Base-by-base conservation (phyloP, 305 asterid species). In the Fraxinus albicans region DNA sequence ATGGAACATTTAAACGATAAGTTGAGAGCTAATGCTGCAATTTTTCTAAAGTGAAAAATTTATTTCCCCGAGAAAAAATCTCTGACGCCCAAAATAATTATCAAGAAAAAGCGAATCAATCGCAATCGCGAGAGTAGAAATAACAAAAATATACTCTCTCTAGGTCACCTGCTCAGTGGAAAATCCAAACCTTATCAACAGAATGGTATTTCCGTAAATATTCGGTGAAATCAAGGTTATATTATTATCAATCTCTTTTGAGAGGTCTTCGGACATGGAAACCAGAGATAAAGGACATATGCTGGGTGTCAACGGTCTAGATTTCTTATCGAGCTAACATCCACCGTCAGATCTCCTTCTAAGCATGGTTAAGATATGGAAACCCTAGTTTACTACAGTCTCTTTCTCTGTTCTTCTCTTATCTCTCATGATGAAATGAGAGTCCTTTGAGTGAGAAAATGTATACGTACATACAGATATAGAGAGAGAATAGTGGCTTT, bases 271-370 rank as follows among this genome's bases (percentile, higher is more conserved):
- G 63, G 63, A 53, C 23, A 85, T 85, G 86, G 86, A 83, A 87
- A 81, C 84, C 85, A 81, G 92, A 83, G 91, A 88, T 81, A 89
- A 85, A 83, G 86, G 87, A 90, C 87, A 85, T 83, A 83, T 76
- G 90, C 90, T 78, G 88, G 87, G 83, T 85, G 86, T 70, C 73
- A 40, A 88, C 87, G 91, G 88, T 84, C 89, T 83, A 80, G 88
- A 88, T 90, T 84, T 67, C 90, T 81, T 44, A 72, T 38, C 63
- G 60, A 19, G 40, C 8, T 73, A 8, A 81, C 63, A 5, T 2
- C 77, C 74, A 35, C 89, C 90, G 86, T 84, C 15, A 21, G 83
- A 86, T 85, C 84, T 74, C 4, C 3, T 53, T 80, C 38, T 15
- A 12, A 69, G 75, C 21, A 69, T 29, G 75, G 38, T 29, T 69